Evolutionary conservation across 768 basidiomycete species (phyloP), one percentile per base, ranked within the genome.

Genomic region (Scleroderma bovista): DNA sequence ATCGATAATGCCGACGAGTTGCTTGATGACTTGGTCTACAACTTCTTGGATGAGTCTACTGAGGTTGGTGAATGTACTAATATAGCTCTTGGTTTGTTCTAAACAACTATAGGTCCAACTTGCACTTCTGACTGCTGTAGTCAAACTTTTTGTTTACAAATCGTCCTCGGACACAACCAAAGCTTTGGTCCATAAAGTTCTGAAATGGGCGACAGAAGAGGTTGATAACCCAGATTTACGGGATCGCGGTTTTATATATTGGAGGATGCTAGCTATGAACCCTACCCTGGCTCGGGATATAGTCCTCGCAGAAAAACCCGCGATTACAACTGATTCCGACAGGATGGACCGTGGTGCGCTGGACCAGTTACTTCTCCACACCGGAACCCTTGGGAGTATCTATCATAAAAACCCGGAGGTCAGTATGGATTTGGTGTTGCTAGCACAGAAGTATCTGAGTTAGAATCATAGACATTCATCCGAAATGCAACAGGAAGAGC

Each of bases 231-330:
- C 96, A 8, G 96, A 99, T 73, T 75, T 99, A 19, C 80, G 96
- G 31, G 96, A 99, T 68, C 77, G 96, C 53, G 96, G 96, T 3
- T 98, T 94, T 73, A 98, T 99, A 88, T 99, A 98, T 70, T 99
- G 96, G 96, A 84, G 96, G 34, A 77, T 99, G 71, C 78, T 98
- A 40, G 94, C 95, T 9, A 86, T 93, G 60, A 93, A 96, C 63
- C 93, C 94, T 2, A 72, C 84, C 8, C 85, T 86, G 0, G 94
- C 96, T 7, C 80, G 85, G 34, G 87, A 92, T 56, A 87, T 98
- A 54, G 94, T 98, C 32, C 75, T 98, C 17, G 77, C 90, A 15
- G 91, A 93, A 58, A 96, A 96, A 60, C 96, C 96, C 26, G 76
- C 93, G 2, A 98, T 99, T 56, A 94, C 93, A n/a, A 98, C 92